A percentile compares a stretch with the other conserved stretches of the same genome.
Conservation (phyloP, 2,329 filamentous ascomycete species). For the Boeremia lycopersici region DNA sequence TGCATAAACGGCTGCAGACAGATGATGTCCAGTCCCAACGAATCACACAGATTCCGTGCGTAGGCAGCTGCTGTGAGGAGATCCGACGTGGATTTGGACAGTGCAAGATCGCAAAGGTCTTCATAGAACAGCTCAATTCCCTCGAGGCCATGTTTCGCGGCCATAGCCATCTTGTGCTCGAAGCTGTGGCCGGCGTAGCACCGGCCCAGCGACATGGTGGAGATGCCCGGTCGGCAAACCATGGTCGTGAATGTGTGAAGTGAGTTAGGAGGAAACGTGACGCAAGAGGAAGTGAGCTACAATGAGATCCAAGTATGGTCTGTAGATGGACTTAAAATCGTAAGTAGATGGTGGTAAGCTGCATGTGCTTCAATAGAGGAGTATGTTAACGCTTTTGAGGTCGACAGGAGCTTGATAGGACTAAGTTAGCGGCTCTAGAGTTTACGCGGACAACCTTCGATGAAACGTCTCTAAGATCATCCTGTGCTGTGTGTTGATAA, state of each 20-base stretch:
- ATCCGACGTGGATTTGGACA: slow-evolving; percentile 50
- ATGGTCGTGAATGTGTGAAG: slow-evolving; percentile 36
- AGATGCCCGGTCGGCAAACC: slow-evolving; percentile 69
- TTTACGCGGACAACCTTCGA: slow-evolving; percentile 13
- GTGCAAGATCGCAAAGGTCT: slow-evolving; percentile 69
- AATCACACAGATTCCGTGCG: slow-evolving; percentile 63
- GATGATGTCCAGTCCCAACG: slow-evolving; percentile 63
- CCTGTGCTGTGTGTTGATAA: slow-evolving; percentile 11
- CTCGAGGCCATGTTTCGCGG: slow-evolving; percentile 66
- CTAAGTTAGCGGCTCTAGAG: slow-evolving; percentile 7
- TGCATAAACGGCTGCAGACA: slow-evolving; percentile 78
- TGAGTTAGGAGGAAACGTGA: background rate
- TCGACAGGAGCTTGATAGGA: background rate
- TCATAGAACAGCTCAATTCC: slow-evolving; percentile 81
- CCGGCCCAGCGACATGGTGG: slow-evolving; percentile 77
- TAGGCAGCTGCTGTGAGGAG: slow-evolving; percentile 64
- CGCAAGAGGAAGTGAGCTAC: background rate
- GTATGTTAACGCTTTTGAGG: slow-evolving; percentile 14
- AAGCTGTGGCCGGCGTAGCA: slow-evolving; percentile 71
- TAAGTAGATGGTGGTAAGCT: background rate
- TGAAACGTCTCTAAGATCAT: slow-evolving; percentile 12
- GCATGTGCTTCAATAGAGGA: slow-evolving; percentile 1
- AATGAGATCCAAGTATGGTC: background rate
- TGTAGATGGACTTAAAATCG: background rate
- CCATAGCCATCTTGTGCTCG: slow-evolving; percentile 70